phyloP scores from a whole-genome alignment of 2,329 filamentous ascomycete genomes.

The Cladobotryum mycophilum region DNA sequence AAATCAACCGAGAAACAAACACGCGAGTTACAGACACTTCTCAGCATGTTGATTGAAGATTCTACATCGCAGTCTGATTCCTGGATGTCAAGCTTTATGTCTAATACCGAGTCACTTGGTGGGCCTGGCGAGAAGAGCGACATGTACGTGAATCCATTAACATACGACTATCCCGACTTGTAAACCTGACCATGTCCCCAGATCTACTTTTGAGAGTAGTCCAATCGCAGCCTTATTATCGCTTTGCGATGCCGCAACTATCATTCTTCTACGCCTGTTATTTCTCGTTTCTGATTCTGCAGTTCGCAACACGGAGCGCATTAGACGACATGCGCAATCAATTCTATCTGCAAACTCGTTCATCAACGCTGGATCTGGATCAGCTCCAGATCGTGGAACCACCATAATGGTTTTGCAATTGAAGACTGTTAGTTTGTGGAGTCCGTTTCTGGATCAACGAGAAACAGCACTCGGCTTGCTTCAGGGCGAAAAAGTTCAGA shows the following conservation, averaged over 20 bases:
- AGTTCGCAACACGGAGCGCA: not conserved
- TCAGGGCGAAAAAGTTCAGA: slow-evolving; percentile 8
- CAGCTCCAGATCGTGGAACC: slow-evolving; percentile 6
- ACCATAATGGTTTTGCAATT: slow-evolving; percentile 13
- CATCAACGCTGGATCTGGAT: not conserved
- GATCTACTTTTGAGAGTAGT: slow-evolving; percentile 1
- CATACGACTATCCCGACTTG: too few species aligned
- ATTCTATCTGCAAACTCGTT: slow-evolving; percentile 6
- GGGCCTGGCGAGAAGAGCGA: not conserved
- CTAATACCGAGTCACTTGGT: not conserved
- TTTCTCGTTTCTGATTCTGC: slow-evolving; percentile 1
- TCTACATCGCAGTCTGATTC: not conserved
- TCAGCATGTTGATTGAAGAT: not conserved
- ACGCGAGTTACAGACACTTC: not conserved
- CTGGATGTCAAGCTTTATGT: not conserved
- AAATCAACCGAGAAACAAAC: not conserved
- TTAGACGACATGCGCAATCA: slow-evolving; percentile 5
- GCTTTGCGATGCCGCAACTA: slow-evolving; percentile 9
- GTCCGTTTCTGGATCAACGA: slow-evolving; percentile 12
- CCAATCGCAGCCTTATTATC: slow-evolving; percentile 7
- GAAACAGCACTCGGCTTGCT: slow-evolving; percentile 5
- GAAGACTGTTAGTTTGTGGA: slow-evolving; percentile 14
- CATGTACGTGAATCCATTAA: too few species aligned
- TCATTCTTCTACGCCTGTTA: slow-evolving; percentile 4
- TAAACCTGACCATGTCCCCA: not conserved